These are phyloP conservation scores for Eucalyptus dawsonii DNA, from an alignment of 345 rosid species.

Conservation along the genomic window DNA sequence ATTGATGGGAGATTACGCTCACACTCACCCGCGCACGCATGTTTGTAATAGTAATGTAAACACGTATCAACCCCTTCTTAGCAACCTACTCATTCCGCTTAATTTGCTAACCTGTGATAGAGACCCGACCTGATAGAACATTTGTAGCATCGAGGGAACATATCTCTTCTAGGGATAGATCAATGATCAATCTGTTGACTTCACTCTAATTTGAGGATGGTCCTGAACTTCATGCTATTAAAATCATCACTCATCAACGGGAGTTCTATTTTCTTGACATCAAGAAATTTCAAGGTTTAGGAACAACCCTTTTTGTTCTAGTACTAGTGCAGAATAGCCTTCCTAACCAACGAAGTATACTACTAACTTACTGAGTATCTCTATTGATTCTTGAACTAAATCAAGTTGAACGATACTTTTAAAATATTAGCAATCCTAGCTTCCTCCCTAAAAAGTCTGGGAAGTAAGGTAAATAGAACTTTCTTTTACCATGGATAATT, in stretches of 20 bases:
- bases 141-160: not conserved
- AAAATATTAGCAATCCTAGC: no score
- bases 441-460: no score
- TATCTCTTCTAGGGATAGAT: not conserved
- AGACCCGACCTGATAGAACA: not conserved
- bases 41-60: not conserved
- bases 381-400: no score
- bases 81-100: not conserved
- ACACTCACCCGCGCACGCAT: not conserved
- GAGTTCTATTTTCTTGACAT: not conserved
- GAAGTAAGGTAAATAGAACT: no score
- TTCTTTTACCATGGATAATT: no score
- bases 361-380: no score
- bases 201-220: not conserved
- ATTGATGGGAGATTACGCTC: not conserved
- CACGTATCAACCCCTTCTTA: not conserved
- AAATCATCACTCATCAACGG: not conserved
- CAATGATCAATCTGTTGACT: not conserved
- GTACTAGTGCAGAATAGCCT: not conserved
- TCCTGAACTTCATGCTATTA: not conserved
- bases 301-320: not conserved
- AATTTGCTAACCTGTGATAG: not conserved
- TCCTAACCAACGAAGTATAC: no score
- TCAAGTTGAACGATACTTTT: no score
- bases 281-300: not conserved